Evolutionary conservation across 192 early-diverging fungal species (phyloP), one percentile per base, ranked within the genome.

Genomic region (Dissophora ornata): DNA sequence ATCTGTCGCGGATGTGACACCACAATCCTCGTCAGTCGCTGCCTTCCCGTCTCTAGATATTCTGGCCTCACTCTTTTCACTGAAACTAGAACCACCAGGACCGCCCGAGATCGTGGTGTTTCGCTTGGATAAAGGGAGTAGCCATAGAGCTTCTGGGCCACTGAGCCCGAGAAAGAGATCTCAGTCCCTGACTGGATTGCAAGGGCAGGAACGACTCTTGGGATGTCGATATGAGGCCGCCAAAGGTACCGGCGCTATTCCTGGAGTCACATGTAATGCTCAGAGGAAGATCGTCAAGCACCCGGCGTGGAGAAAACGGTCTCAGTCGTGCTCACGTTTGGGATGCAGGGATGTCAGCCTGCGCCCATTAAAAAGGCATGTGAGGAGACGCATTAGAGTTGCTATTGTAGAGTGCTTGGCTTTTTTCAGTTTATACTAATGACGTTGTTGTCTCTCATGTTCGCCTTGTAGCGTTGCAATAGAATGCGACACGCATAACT

Each of bases 401-500:
- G n/a, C n/a, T n/a, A n/a, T n/a, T n/a, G n/a, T n/a, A n/a, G n/a
- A n/a, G n/a, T n/a, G n/a, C n/a, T n/a, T n/a, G n/a, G n/a, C n/a
- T n/a, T n/a, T n/a, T n/a, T n/a, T n/a, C n/a, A n/a, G n/a, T n/a
- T n/a, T n/a, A n/a, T n/a, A n/a, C n/a, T n/a, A n/a, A n/a, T n/a
- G n/a, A n/a, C n/a, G n/a, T n/a, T n/a, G n/a, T 29, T 9, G 1
- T 47, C 22, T 26, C 34, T 6, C 38, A 10, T 60, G 32, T 44
- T 0, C 26, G 2, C 19, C 0, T 1, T 0, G 16, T 26, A 77
- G 73, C 30, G 18, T 77, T 4, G 65, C 62, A 19, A 56, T 77
- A 19, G 73, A 67, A 26, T 77, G 73, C 32, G 73, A 77, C 28
- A 61, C 53, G 19, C 65, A 61, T 32, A 77, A 47, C 15, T 77